Conservation (phyloP, 2,329 filamentous ascomycete genomes). For the Cercospora sp. region DNA sequence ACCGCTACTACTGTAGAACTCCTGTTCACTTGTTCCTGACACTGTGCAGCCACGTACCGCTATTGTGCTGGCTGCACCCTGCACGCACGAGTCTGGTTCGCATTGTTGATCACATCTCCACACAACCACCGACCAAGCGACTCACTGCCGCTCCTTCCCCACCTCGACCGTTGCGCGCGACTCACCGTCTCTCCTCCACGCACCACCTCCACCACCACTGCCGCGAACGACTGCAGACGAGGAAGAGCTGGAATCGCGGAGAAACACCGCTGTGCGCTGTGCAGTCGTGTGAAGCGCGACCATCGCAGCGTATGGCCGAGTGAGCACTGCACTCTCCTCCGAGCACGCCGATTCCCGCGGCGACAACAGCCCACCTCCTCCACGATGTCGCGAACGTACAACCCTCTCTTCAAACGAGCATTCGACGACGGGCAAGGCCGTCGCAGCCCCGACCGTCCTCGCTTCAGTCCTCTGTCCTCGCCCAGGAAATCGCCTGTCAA, state of each 20-base stretch:
- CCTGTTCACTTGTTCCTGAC: background rate
- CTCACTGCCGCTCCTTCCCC: conserved; percentile 1
- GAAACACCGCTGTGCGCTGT: background rate
- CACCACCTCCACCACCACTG: background rate
- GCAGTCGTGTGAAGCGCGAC: background rate
- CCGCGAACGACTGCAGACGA: background rate
- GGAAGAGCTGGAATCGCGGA: background rate
- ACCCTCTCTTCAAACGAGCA: conserved; percentile 11
- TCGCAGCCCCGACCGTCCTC: conserved; percentile 4
- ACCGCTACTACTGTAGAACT: background rate
- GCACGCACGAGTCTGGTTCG: conserved; percentile 3
- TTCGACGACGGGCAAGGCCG: background rate
- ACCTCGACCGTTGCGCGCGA: conserved; percentile 3
- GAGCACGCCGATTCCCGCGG: conserved; percentile 1
- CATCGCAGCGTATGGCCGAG: background rate
- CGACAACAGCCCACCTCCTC: background rate
- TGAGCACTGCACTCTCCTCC: conserved; percentile 3
- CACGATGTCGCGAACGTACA: conserved; percentile 13
- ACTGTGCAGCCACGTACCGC: background rate
- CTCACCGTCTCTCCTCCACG: conserved; percentile 3
- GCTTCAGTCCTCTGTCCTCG: conserved; percentile 16
- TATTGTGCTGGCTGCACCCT: background rate
- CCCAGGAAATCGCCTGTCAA: conserved; percentile 29
- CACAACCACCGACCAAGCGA: background rate
- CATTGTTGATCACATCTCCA: conserved; percentile 9